phyloP scores from a whole-genome alignment of 2,329 filamentous ascomycete species.

The Tricladium varicosporioides region DNA sequence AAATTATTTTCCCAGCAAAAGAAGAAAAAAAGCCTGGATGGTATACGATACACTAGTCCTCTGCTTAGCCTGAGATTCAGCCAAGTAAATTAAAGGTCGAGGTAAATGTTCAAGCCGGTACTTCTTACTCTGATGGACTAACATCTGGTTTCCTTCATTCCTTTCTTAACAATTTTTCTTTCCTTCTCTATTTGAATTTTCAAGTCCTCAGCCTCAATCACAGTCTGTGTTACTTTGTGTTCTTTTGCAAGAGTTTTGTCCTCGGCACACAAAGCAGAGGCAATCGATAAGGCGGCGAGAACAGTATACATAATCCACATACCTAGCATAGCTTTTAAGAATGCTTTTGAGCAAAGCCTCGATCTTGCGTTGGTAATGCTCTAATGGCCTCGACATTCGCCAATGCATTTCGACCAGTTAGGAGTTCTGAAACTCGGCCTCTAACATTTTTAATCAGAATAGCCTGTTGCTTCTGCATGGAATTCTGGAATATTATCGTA shows the following conservation, averaged over 20 bases:
- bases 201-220: too few species aligned
- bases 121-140: too few species aligned
- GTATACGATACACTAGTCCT: too few species aligned
- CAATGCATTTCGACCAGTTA: constrained; percentile 25
- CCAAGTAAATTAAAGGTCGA: too few species aligned
- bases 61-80: too few species aligned
- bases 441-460: constrained; percentile 25
- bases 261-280: constrained; percentile 43
- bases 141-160: too few species aligned
- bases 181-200: too few species aligned
- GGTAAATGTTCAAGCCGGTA: too few species aligned
- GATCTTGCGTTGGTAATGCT: constrained; percentile 12
- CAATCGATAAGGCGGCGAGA: constrained; percentile 35
- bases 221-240: constrained; percentile 44
- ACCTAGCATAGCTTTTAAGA: constrained; percentile 14
- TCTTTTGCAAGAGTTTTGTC: constrained; percentile 45
- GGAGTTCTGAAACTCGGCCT: constrained; percentile 16
- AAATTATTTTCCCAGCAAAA: too few species aligned
- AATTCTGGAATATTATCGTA: constrained; percentile 50
- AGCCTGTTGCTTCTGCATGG: constrained; percentile 31
- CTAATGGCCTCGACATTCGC: constrained; percentile 18
- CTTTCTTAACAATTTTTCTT: too few species aligned
- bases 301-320: constrained; percentile 34
- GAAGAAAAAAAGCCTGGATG: too few species aligned
- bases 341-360: constrained; percentile 12